Conservation (phyloP, 2,329 filamentous ascomycete species). For the Neonectria coccinea region DNA sequence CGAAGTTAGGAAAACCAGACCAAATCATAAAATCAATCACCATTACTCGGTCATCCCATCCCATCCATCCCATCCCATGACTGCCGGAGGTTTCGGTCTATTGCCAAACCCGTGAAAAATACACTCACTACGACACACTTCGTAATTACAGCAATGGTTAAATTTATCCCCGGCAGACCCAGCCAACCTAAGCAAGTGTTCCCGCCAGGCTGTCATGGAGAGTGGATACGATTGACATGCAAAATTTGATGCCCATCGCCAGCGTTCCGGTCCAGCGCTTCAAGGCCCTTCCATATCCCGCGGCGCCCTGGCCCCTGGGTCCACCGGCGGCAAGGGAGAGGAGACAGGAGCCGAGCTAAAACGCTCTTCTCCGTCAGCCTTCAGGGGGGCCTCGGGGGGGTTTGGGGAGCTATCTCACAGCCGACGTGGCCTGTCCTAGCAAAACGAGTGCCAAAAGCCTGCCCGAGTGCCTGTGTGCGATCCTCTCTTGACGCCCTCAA, state of each 20-base stretch:
- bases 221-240: slow-evolving; percentile 32
- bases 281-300: slow-evolving; percentile 31
- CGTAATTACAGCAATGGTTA: slow-evolving; percentile 6
- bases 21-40: slow-evolving; percentile 16
- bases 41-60: slow-evolving; percentile 10
- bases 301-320: slow-evolving; percentile 34
- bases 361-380: slow-evolving; percentile 36
- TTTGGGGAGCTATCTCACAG: slow-evolving; percentile 11
- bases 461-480: slow-evolving; percentile 7
- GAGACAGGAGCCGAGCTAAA: slow-evolving; percentile 40
- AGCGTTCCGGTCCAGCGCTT: slow-evolving; percentile 40
- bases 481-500: slow-evolving; percentile 9
- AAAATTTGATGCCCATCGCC: slow-evolving; percentile 35
- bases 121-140: background rate
- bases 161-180: slow-evolving; percentile 12
- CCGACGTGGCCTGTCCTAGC: slow-evolving; percentile 15
- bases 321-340: slow-evolving; percentile 42
- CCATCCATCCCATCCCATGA: slow-evolving; percentile 6
- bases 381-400: slow-evolving; percentile 29
- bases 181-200: slow-evolving; percentile 21
- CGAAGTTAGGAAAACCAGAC: slow-evolving; percentile 12
- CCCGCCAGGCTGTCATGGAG: slow-evolving; percentile 11
- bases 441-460: background rate
- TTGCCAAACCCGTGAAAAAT: background rate
- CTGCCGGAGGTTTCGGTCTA: slow-evolving; percentile 8